A percentile compares a stretch with the other conserved stretches of the same genome.
phyloP scores from a whole-genome alignment of 768 basidiomycete genomes.

The Lactarius sanguifluus region DNA sequence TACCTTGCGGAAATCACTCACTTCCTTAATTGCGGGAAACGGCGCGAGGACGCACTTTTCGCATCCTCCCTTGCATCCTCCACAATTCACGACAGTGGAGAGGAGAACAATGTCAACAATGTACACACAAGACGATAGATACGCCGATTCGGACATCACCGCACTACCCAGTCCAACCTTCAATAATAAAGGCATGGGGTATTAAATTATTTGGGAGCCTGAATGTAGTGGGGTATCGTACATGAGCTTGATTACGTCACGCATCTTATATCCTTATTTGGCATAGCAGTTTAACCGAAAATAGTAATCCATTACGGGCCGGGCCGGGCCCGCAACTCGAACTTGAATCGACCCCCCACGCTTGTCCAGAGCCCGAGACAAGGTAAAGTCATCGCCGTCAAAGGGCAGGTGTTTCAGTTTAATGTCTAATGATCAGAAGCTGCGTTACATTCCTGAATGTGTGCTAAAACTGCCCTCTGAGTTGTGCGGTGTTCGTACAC shows the following conservation, averaged over 20 bases:
- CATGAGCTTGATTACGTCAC: not conserved
- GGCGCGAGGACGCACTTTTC: slow-evolving; percentile 2
- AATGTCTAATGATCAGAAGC: too few relatives aligned
- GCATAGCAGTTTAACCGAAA: not conserved
- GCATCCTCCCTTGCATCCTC: not conserved
- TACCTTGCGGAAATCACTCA: slow-evolving; percentile 16
- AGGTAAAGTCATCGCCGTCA: too few relatives aligned
- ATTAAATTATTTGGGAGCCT: not conserved
- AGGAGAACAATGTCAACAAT: slow-evolving; percentile 7
- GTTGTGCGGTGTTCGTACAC: too few relatives aligned
- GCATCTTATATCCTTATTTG: slow-evolving; percentile 9
- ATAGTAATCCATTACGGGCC: not conserved
- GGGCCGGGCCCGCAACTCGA: not conserved
- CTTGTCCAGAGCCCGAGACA: too few relatives aligned
- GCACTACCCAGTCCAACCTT: not conserved
- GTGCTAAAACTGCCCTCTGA: not conserved
- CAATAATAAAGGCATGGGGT: slow-evolving; percentile 2
- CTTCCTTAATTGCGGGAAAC: slow-evolving; percentile 8
- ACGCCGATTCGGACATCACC: slow-evolving; percentile 7
- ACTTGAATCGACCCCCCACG: too few relatives aligned
- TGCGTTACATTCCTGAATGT: too few relatives aligned
- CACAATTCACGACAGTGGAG: not conserved
- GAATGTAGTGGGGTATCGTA: not conserved
- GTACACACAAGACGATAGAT: not conserved
- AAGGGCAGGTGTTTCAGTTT: too few relatives aligned